A percentile compares a stretch with the other conserved stretches of the same genome.
Conservation (phyloP, 1,284 basidiomycete genomes). For the Coniferiporia weirii region DNA sequence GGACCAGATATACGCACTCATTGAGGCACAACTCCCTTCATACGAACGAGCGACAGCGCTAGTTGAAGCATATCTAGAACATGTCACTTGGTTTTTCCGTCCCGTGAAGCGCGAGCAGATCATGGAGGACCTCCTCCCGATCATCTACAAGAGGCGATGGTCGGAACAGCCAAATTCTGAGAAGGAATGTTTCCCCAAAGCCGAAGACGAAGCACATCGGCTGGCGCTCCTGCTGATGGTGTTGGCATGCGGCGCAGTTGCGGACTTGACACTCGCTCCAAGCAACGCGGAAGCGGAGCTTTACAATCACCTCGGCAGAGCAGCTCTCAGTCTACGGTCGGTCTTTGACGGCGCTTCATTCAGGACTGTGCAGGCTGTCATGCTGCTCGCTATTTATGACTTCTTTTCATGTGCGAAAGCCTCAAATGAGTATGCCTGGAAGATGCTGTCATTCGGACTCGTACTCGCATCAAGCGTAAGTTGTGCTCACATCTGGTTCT, state of each 20-base stretch:
- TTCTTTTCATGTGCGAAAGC: constrained; percentile 47
- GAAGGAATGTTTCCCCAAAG: not conserved
- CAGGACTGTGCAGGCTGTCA: constrained; percentile 60
- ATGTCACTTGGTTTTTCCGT: constrained; percentile 12
- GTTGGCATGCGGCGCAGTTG: constrained; percentile 53
- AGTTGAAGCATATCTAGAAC: constrained; percentile 13
- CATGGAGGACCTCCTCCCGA: constrained; percentile 15
- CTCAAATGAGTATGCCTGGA: constrained; percentile 58
- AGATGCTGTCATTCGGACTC: constrained; percentile 51
- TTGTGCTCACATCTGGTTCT: constrained; percentile 21
- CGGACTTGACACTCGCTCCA: constrained; percentile 42
- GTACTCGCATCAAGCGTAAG: constrained; percentile 63
- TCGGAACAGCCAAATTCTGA: not conserved
- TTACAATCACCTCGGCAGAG: constrained; percentile 52
- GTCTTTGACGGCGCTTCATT: constrained; percentile 63
- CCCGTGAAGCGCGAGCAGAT: constrained; percentile 16
- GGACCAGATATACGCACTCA: constrained; percentile 10
- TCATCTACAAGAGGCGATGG: constrained; percentile 3
- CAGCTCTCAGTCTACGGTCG: constrained; percentile 57
- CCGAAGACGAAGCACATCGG: constrained; percentile 31
- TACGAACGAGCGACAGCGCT: constrained; percentile 17
- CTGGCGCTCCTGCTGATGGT: constrained; percentile 53
- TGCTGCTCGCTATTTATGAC: constrained; percentile 65
- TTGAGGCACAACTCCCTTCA: constrained; percentile 8
- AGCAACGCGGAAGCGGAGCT: constrained; percentile 36